These are phyloP conservation scores for Pseudozyma sp. DNA, from an alignment of 1,284 basidiomycete genomes.

Conservation along the genomic window DNA sequence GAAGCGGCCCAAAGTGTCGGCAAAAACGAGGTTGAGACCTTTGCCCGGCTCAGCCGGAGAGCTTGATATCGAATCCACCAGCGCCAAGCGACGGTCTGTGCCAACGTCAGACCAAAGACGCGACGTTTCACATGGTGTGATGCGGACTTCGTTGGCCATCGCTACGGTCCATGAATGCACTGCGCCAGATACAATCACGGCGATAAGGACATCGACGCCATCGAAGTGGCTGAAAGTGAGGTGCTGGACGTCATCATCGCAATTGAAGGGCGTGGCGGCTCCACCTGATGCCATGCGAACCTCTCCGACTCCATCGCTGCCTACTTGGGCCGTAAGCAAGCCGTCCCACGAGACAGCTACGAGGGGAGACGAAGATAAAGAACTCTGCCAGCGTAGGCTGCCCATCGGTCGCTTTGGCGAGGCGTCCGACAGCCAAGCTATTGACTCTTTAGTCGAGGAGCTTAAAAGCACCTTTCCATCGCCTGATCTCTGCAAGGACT, in stretches of 20 bases:
- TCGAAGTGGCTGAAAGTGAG: constrained; percentile 6
- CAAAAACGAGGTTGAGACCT: constrained; percentile 13
- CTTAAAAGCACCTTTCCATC: constrained; percentile 29
- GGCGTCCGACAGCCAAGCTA: constrained; percentile 21
- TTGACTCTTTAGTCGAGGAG: constrained; percentile 25
- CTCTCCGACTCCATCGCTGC: constrained; percentile 7
- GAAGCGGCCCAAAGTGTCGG: constrained; percentile 12
- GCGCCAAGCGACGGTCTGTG: constrained; percentile 5
- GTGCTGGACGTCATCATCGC: constrained; percentile 8
- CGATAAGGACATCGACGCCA: constrained; percentile 8
- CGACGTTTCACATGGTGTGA: background rate
- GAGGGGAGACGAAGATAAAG: background rate
- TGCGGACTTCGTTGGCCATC: background rate
- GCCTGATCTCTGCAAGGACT: constrained; percentile 15
- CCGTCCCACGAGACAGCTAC: constrained; percentile 16
- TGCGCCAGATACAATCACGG: constrained; percentile 4
- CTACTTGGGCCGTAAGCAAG: constrained; percentile 6
- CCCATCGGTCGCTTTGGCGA: background rate
- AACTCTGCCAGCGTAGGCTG: constrained; percentile 12
- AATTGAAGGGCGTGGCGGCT: constrained; percentile 5
- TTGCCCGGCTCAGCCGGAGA: background rate
- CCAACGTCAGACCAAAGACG: background rate
- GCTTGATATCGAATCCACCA: constrained; percentile 3
- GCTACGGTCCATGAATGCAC: constrained; percentile 16
- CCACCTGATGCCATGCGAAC: constrained; percentile 10